These are phyloP conservation scores for Rhizopus stolonifer DNA, from an alignment of 371 early-diverging fungal species.

Conservation along the genomic window DNA sequence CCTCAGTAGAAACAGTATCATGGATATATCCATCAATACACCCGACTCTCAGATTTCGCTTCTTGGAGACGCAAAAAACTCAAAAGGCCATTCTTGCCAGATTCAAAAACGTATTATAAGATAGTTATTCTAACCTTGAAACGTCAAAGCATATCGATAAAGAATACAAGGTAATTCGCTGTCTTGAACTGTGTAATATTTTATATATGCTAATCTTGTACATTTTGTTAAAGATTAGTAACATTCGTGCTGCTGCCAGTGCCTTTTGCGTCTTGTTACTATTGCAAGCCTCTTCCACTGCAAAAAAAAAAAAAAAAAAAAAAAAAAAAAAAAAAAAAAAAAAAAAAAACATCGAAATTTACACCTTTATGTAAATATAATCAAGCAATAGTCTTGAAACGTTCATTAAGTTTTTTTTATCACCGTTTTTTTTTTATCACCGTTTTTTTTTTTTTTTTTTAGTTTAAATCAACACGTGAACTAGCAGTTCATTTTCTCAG, in stretches of 20 bases:
- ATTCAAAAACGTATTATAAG: no score
- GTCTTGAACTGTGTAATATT: background rate
- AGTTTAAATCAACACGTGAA: no score
- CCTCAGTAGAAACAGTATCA: no score
- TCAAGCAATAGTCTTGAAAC: constrained; percentile 3
- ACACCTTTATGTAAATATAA: background rate
- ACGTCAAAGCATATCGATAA: constrained; percentile 3
- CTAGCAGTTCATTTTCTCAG: background rate
- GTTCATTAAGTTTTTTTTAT: background rate
- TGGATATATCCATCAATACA: no score
- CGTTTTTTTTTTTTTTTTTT: no score
- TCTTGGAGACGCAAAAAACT: no score
- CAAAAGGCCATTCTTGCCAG: no score
- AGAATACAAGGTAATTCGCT: constrained; percentile 4
- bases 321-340: no score
- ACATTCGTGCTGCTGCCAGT: background rate
- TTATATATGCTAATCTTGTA: background rate
- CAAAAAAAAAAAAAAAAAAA: no score
- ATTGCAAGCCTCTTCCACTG: constrained; percentile 2
- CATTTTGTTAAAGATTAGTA: background rate
- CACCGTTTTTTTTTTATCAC: background rate
- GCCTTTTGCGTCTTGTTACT: background rate
- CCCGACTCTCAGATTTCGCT: no score
- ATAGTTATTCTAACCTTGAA: background rate
- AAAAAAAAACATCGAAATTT: constrained; percentile 1